Evolutionary conservation across 129 eudicot genomes (phyloP), one percentile per base, ranked within the genome.

Genomic region (Kitagawia praeruptora): DNA sequence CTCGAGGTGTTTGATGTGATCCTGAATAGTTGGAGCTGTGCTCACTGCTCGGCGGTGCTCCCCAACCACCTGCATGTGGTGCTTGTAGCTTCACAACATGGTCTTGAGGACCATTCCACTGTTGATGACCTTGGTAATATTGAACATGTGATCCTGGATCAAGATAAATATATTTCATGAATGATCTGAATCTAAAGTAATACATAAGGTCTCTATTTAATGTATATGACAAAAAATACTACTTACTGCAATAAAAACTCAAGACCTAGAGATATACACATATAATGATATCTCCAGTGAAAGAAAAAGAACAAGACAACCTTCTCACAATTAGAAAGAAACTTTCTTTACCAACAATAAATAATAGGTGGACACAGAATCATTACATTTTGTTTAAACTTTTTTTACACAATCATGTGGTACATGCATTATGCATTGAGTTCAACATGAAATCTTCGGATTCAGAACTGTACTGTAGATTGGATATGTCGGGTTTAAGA

Each of bases 1-100:
- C 40, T 12, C 4, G 58, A 14, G 81, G 82, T 41, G 61, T 25
- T 6, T 2, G 67, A 14, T 42, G 14, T 45, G 58, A 38, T 21
- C 74, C 66, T 8, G 70, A 69, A 53, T 40, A 53, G 80, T 78
- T 80, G 14, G 85, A 82, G 67, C 77, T 77, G 51, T 39, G 54
- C 5, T 77, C 85, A 31, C 75, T 46, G 75, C 84, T 75, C 67
- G 82, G 83, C 61, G 85, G 78, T 79, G 78, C 81, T 8, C 81
- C 82, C 83, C 88, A 77, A 9, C 85, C 89, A 6, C 85, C 82
- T n/a, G 81, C 83, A 16, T 80, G 63, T 70, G 82, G 75, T n/a
- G 82, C 76, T 23, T 81, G 80, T 12, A 84, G 80, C 76, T 80
- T 87, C 41, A 85, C 89, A 41, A 83, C 84, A 47, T 89, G 93